These are phyloP conservation scores for Coemansia sp. DNA, from an alignment of 192 early-diverging fungal genomes.

Conservation along the genomic window DNA sequence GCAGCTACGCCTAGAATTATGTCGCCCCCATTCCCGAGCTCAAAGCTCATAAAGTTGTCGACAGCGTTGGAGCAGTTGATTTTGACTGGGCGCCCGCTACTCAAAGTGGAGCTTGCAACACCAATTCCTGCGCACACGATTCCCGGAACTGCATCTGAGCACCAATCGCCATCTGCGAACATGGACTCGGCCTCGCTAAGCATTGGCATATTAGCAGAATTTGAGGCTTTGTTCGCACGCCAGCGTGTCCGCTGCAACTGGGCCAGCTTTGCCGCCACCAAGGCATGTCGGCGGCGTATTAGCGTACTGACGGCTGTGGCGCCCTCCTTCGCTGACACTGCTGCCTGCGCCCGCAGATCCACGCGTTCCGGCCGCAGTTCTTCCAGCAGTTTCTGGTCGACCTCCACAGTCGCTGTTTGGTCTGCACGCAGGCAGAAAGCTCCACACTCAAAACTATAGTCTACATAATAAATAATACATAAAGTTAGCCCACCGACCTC, in stretches of 20 bases:
- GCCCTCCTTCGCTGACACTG: constrained; percentile 11
- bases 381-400: too few species aligned
- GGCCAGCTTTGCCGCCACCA: neutral
- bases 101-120: neutral
- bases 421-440: too few species aligned
- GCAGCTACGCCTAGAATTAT: neutral
- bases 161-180: neutral
- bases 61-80: constrained; percentile 11
- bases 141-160: constrained; percentile 3
- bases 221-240: neutral
- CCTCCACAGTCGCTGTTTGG: too few species aligned
- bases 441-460: too few species aligned
- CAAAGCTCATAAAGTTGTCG: neutral
- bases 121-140: neutral
- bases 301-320: constrained; percentile 20
- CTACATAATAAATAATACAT: too few species aligned
- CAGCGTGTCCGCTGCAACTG: neutral
- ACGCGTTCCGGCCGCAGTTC: constrained; percentile 13
- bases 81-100: neutral
- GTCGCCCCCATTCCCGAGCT: neutral
- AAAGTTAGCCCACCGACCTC: too few species aligned
- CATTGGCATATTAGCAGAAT: too few species aligned
- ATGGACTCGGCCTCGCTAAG: neutral
- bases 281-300: neutral
- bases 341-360: constrained; percentile 16